These are phyloP conservation scores for Pezicula carpinea DNA, from an alignment of 2,329 filamentous ascomycete genomes.

Conservation along the genomic window DNA sequence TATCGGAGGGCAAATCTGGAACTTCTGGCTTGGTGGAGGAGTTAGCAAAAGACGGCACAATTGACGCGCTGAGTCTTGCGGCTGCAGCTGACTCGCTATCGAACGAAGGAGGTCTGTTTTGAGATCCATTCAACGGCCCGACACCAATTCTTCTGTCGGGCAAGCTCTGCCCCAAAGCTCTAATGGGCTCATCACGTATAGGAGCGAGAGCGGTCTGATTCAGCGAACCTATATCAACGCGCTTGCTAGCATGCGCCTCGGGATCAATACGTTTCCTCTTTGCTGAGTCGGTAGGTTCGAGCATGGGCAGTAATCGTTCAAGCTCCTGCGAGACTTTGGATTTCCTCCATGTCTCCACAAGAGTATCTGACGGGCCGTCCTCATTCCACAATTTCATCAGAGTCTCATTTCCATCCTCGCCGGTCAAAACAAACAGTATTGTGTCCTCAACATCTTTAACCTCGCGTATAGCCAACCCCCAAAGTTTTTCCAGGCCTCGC, in stretches of 20 bases:
- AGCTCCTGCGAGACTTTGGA: slow-evolving; percentile 26
- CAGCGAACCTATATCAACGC: neutral
- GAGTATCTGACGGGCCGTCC: slow-evolving; percentile 20
- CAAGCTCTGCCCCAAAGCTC: slow-evolving; percentile 3
- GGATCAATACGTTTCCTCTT: slow-evolving; percentile 23
- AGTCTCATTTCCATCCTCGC: slow-evolving; percentile 33
- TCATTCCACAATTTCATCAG: slow-evolving; percentile 23
- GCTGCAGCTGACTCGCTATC: too few relatives aligned
- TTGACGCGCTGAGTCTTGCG: too few relatives aligned
- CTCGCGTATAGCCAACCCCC: slow-evolving; percentile 48
- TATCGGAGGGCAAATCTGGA: slow-evolving; percentile 25
- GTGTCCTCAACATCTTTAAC: slow-evolving; percentile 42
- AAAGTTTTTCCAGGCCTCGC: slow-evolving; percentile 60
- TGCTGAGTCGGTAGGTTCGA: slow-evolving; percentile 19
- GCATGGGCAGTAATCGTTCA: slow-evolving; percentile 24
- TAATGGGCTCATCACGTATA: slow-evolving; percentile 2
- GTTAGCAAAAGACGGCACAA: too few relatives aligned
- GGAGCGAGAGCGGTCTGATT: slow-evolving; percentile 3
- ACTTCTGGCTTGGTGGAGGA: slow-evolving; percentile 5
- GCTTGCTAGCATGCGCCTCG: slow-evolving; percentile 14
- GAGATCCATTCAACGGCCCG: slow-evolving; percentile 1
- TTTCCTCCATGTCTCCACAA: slow-evolving; percentile 27
- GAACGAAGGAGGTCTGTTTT: neutral
- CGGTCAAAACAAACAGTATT: slow-evolving; percentile 40
- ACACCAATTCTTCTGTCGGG: slow-evolving; percentile 5